phyloP scores from a whole-genome alignment of 2,329 filamentous ascomycete genomes.

The Dryadomyces quercus-mongolicae region DNA sequence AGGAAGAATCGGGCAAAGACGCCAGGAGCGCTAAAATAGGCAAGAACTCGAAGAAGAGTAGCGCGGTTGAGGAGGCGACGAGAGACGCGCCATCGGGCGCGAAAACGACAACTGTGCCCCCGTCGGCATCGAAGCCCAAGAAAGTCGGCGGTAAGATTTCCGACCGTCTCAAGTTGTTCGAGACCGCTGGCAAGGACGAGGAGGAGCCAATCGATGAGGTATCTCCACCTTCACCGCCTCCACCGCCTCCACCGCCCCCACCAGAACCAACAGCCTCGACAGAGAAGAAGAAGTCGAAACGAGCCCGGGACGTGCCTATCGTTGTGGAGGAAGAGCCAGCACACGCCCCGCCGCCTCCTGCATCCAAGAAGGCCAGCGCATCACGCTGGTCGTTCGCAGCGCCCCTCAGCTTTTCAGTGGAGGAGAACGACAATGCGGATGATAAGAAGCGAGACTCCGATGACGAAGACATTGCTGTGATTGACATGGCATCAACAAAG shows the following conservation, averaged over 20 bases:
- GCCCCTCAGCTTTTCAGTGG: constrained; percentile 11
- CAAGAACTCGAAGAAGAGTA: constrained; percentile 26
- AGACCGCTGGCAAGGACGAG: constrained; percentile 27
- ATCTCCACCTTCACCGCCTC: constrained; percentile 7
- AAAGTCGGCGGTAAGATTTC: constrained; percentile 39
- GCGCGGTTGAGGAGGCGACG: constrained; percentile 4
- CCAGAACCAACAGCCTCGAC: constrained; percentile 18
- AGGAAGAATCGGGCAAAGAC: background rate
- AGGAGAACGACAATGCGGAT: constrained; percentile 9
- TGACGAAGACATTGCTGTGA: constrained; percentile 35
- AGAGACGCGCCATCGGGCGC: constrained; percentile 6
- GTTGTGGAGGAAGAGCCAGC: constrained; percentile 15
- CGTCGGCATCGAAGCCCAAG: constrained; percentile 18
- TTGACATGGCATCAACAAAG: constrained; percentile 36
- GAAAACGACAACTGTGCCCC: background rate
- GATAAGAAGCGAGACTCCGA: constrained; percentile 9
- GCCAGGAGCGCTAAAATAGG: constrained; percentile 7
- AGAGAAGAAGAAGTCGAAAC: constrained; percentile 16
- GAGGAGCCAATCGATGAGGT: constrained; percentile 10
- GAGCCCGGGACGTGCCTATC: background rate
- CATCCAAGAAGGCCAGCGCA: constrained; percentile 5
- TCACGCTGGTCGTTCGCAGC: constrained; percentile 12
- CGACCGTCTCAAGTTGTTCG: constrained; percentile 44
- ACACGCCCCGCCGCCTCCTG: background rate
- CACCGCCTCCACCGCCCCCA: constrained; percentile 24